These are phyloP conservation scores for Trichoderma guizhouense DNA, from an alignment of 2,329 filamentous ascomycete genomes.

Conservation along the genomic window DNA sequence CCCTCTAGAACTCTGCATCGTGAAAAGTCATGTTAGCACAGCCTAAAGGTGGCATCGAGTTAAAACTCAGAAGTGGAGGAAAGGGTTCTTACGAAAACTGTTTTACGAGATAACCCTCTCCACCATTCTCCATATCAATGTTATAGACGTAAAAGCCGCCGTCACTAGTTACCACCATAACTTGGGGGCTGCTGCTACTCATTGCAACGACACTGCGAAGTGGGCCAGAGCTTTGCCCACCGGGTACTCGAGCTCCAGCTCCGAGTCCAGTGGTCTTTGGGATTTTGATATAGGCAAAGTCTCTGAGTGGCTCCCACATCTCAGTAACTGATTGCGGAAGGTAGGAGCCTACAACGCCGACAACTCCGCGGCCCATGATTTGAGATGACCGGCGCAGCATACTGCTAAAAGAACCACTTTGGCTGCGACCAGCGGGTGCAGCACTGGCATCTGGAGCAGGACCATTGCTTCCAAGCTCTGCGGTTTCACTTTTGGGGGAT, in stretches of 20 bases:
- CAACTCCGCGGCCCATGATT: slow-evolving; percentile 84
- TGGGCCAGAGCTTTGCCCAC: slow-evolving; percentile 44
- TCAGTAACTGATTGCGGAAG: slow-evolving; percentile 90
- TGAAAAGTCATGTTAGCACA: neutral
- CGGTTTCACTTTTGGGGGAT: slow-evolving; percentile 50
- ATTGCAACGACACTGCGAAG: slow-evolving; percentile 93
- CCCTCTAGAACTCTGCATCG: slow-evolving; percentile 48
- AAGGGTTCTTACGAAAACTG: slow-evolving; percentile 75
- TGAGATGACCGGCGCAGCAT: slow-evolving; percentile 94
- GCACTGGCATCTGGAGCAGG: slow-evolving; percentile 23
- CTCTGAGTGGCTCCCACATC: slow-evolving; percentile 93
- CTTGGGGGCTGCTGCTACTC: slow-evolving; percentile 88
- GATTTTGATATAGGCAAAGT: slow-evolving; percentile 96
- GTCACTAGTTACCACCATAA: slow-evolving; percentile 97
- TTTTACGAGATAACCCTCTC: slow-evolving; percentile 86
- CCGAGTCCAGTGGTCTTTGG: slow-evolving; percentile 53
- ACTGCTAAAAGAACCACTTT: slow-evolving; percentile 79
- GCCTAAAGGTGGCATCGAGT: neutral
- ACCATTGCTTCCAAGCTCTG: slow-evolving; percentile 36
- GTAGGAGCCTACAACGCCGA: slow-evolving; percentile 85
- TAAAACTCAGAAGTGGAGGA: neutral
- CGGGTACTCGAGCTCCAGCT: slow-evolving; percentile 24
- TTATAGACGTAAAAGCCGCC: slow-evolving; percentile 94
- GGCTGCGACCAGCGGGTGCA: slow-evolving; percentile 39
- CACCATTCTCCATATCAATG: slow-evolving; percentile 90